phyloP scores from a whole-genome alignment of 2,329 filamentous ascomycete species.

The Fonsecaea nubica region DNA sequence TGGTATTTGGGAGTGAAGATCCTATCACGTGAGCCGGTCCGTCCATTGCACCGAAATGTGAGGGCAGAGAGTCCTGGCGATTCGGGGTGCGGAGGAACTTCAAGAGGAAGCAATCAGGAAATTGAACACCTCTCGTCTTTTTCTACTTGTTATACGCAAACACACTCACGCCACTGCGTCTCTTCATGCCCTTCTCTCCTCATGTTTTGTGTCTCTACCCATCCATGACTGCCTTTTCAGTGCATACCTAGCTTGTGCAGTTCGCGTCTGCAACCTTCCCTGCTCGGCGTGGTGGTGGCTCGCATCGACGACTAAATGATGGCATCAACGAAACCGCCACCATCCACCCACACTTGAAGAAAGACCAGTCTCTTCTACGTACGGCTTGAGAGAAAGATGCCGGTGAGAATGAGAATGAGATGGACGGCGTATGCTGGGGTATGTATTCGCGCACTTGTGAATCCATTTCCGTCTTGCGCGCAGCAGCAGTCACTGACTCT shows the following conservation, averaged over 20 bases:
- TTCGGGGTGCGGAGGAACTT: slow-evolving; percentile 29
- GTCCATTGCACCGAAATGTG: no score
- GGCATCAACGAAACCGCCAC: slow-evolving; percentile 17
- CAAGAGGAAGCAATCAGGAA: slow-evolving; percentile 19
- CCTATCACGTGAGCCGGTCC: no score
- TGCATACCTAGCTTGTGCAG: not conserved
- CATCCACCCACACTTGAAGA: slow-evolving; percentile 13
- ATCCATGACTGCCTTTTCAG: not conserved
- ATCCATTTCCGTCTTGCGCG: not conserved
- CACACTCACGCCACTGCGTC: slow-evolving; percentile 5
- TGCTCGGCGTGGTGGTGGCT: slow-evolving; percentile 1
- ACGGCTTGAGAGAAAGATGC: slow-evolving; percentile 21
- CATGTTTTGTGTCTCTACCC: not conserved
- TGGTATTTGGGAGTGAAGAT: no score
- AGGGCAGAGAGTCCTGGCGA: not conserved
- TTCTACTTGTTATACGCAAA: not conserved
- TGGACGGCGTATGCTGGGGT: slow-evolving; percentile 61
- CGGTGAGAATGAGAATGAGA: slow-evolving; percentile 49
- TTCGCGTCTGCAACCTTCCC: not conserved
- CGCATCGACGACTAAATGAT: slow-evolving; percentile 19
- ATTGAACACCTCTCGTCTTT: slow-evolving; percentile 32
- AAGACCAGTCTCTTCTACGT: slow-evolving; percentile 7
- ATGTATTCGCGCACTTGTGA: slow-evolving; percentile 41
- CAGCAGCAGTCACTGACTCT: slow-evolving; percentile 23
- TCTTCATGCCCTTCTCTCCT: slow-evolving; percentile 1